Conservation (phyloP, 2,329 filamentous ascomycete species). For the Clonostachys rhizophaga region DNA sequence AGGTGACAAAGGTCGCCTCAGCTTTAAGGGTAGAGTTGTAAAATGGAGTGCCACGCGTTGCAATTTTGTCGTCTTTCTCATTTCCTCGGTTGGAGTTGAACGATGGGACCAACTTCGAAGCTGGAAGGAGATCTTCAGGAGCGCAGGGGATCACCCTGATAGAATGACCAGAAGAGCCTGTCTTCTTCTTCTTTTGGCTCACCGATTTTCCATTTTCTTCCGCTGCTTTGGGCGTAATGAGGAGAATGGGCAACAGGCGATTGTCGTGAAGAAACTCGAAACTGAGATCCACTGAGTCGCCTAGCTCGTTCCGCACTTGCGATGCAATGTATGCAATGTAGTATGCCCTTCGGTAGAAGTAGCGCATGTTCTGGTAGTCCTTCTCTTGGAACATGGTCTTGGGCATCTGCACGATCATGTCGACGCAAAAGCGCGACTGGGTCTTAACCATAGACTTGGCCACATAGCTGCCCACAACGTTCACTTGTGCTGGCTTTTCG, state of each 20-base stretch:
- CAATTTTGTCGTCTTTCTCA: slow-evolving; percentile 35
- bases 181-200: slow-evolving; percentile 9
- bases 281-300: slow-evolving; percentile 47
- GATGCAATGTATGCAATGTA: slow-evolving; percentile 80
- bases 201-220: slow-evolving; percentile 11
- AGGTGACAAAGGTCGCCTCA: slow-evolving; percentile 68
- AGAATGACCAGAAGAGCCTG: slow-evolving; percentile 27
- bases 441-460: slow-evolving; percentile 68
- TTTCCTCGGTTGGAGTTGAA: slow-evolving; percentile 66
- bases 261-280: slow-evolving; percentile 72
- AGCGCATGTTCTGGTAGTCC: slow-evolving; percentile 88
- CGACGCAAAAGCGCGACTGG: slow-evolving; percentile 57
- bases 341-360: slow-evolving; percentile 92
- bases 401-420: slow-evolving; percentile 88
- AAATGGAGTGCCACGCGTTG: slow-evolving; percentile 60
- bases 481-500: slow-evolving; percentile 69
- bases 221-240: slow-evolving; percentile 28
- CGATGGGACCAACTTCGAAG: slow-evolving; percentile 63
- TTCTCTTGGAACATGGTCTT: slow-evolving; percentile 80
- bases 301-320: slow-evolving; percentile 56
- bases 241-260: slow-evolving; percentile 65
- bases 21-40: slow-evolving; percentile 85
- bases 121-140: slow-evolving; percentile 64
- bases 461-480: slow-evolving; percentile 85
- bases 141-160: slow-evolving; percentile 77